These are phyloP conservation scores for Mortierella antarctica DNA, from an alignment of 192 early-diverging fungal genomes.

Conservation along the genomic window DNA sequence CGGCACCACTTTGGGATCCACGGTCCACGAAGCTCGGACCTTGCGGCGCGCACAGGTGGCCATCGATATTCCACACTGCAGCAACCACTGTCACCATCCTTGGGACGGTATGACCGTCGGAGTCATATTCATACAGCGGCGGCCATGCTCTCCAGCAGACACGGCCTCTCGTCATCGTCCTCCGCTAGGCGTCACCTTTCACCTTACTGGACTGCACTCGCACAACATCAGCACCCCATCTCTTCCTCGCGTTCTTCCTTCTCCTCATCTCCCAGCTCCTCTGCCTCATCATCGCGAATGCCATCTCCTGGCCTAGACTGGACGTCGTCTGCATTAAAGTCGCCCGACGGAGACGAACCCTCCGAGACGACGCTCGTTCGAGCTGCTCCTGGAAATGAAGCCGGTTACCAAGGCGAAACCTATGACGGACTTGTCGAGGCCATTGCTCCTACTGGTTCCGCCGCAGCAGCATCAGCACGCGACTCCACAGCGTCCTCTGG, in stretches of 20 bases:
- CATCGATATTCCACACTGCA: background rate
- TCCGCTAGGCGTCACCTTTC: conserved; percentile 3
- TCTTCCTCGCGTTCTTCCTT: conserved; percentile 6
- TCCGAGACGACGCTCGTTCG: no score
- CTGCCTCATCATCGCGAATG: conserved; percentile 17
- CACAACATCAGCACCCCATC: background rate
- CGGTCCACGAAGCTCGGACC: background rate
- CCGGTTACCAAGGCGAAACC: no score
- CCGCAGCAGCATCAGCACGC: background rate
- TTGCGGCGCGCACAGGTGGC: background rate
- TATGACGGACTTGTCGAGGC: no score
- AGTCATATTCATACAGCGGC: background rate
- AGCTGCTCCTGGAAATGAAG: no score
- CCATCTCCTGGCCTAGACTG: conserved; percentile 8
- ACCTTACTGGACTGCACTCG: conserved; percentile 14
- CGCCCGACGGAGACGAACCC: no score
- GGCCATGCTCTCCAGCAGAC: background rate
- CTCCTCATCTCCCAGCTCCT: conserved; percentile 15
- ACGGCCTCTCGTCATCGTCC: conserved; percentile 7
- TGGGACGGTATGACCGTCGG: conserved; percentile 11
- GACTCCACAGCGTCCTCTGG: background rate
- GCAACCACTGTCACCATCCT: background rate
- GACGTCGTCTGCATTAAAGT: background rate
- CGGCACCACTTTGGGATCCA: conserved; percentile 1
- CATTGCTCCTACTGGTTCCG: background rate